Base-by-base conservation (phyloP, 345 rosid genomes). In the Gossypium rotundifolium region DNA sequence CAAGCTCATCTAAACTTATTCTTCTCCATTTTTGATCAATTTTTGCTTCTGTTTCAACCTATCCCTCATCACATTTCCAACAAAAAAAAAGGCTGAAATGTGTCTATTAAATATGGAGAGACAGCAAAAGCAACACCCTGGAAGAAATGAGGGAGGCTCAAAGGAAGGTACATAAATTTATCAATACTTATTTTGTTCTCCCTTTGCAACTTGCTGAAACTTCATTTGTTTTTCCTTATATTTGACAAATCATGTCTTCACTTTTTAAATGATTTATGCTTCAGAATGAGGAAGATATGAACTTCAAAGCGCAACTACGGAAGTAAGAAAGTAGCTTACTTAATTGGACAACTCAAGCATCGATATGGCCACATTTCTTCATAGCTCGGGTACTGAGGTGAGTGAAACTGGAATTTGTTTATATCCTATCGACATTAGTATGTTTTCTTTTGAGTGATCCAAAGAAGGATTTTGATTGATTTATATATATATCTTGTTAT, bases 91-190 rank as follows among this genome's bases (percentile, higher is more conserved):
- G 77, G 86, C 88, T 71, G 95, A 86, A 79, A 85, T 76, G 78
- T 90, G 95, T 70, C 70, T 83, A 73, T 73, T 88, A 74, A 93
- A 92, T 75, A 82, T 94, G 93, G 89, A 92, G 84, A 91, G 83
- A 86, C 83, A 97, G 81, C 92, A 88, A 82, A 91, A 91, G 80
- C 90, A 86, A 86, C 90, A 95, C 5, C 74, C 6, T 91, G 79
- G 91, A 92, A 77, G 98, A 94, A 89, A 83, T 92, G 80, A 88
- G 97, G 76, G 93, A 87, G 79, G 79, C 92, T 52, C 91, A 92
- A 77, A 92, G 88, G 91, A 91, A 88, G 97, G 98, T 90, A 46
- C 44, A 71, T 38, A 38, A 40, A 25, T 49, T 22, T 17, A 57
- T 49, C 1, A 7, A 17, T 13, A 20, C 20, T 55, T 12, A 40